A percentile compares a stretch with the other conserved stretches of the same genome.
These are phyloP conservation scores for Sordaria brevicollis DNA, from an alignment of 495 filamentous ascomycete genomes.

Conservation along the genomic window DNA sequence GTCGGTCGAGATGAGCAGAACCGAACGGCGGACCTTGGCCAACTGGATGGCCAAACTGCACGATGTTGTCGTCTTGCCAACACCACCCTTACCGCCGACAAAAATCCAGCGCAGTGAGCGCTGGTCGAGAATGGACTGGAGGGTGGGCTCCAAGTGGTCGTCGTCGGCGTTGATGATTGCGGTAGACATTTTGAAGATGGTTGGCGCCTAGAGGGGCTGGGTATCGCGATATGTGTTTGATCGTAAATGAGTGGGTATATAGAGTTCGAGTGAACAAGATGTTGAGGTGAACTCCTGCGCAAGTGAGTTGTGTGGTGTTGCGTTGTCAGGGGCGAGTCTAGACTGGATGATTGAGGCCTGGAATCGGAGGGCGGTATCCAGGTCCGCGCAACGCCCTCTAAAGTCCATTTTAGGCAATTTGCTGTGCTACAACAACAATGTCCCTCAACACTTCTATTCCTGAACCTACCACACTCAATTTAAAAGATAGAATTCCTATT, in stretches of 20 bases:
- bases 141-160: conserved; percentile 75
- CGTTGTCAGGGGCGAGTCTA: not conserved
- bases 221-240: not conserved
- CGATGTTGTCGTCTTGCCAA: conserved; percentile 98
- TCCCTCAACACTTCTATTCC: too few relatives aligned
- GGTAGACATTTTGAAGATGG: conserved; percentile 46
- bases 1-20: conserved; percentile 96
- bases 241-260: not conserved
- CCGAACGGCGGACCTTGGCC: conserved; percentile 88
- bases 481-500: too few relatives aligned
- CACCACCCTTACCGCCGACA: conserved; percentile 95
- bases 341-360: not conserved
- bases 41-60: conserved; percentile 97
- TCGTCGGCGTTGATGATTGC: conserved; percentile 57
- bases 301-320: not conserved
- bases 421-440: too few relatives aligned
- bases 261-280: not conserved
- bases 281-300: not conserved
- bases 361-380: too few relatives aligned
- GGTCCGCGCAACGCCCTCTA: too few relatives aligned
- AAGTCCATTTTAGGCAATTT: too few relatives aligned
- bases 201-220: not conserved
- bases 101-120: conserved; percentile 97
- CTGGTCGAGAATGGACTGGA: conserved; percentile 91
- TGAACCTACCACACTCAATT: too few relatives aligned